Evolutionary conservation across 73 alveolate genomes (phyloP).

Genomic region (Paramecium pentaurelia): DNA sequence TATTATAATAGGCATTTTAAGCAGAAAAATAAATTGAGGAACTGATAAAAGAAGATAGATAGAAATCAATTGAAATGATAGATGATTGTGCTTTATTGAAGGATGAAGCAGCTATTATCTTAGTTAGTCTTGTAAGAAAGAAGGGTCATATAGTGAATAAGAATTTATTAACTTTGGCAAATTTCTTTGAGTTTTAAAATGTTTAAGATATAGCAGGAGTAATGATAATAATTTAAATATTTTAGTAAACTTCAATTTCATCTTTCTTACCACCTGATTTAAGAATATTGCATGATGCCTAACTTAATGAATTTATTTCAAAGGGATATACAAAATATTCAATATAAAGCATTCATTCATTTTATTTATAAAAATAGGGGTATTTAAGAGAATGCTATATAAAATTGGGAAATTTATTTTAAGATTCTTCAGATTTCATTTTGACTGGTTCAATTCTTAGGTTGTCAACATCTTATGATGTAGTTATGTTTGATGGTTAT

Average conservation of each 20-base stretch:
- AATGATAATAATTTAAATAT: not conserved
- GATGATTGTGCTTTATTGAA: constrained; percentile 22
- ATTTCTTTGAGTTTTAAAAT: not conserved
- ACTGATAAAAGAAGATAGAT: constrained; percentile 7
- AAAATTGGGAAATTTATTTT: not conserved
- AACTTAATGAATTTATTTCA: not conserved
- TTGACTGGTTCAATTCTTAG: not conserved
- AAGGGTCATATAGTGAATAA: constrained; percentile 17
- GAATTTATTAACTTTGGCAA: not conserved
- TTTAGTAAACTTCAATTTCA: not conserved
- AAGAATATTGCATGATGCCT: not conserved
- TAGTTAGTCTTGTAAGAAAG: constrained; percentile 7
- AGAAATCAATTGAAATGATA: not conserved
- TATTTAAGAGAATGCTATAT: not conserved
- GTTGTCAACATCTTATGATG: not conserved
- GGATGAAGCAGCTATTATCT: not conserved
- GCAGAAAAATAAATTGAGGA: constrained; percentile 48
- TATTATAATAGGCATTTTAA: not conserved
- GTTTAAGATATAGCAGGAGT: not conserved
- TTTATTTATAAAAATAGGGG: not conserved
- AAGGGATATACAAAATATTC: constrained; percentile 12
- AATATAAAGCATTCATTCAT: not conserved
- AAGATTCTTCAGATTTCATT: not conserved
- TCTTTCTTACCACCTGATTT: constrained; percentile 24
- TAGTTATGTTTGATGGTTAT: not conserved